A percentile compares a stretch with the other conserved stretches of the same genome.
Conservation (phyloP, 805 yeast species). For the Ogataea populi-albae region DNA sequence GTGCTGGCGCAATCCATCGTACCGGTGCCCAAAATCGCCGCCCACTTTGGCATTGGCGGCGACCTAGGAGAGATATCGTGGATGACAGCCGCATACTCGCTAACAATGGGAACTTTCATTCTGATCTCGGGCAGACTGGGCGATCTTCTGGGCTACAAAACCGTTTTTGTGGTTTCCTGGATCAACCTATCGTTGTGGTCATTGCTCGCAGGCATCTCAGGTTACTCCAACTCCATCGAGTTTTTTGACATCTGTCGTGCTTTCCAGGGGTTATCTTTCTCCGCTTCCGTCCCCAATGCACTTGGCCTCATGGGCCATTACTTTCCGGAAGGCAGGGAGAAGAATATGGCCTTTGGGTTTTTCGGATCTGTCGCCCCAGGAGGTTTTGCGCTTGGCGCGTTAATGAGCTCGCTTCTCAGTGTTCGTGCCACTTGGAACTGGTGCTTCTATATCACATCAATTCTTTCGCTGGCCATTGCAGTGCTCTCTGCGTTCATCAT, state of each 20-base stretch:
- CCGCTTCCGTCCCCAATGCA: slow-evolving; percentile 57
- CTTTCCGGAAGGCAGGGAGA: slow-evolving; percentile 44
- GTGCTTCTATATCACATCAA: slow-evolving; percentile 50
- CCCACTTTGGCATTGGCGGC: slow-evolving; percentile 25
- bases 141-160: slow-evolving; percentile 65
- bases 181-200: slow-evolving; percentile 56
- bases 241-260: slow-evolving; percentile 57
- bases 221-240: slow-evolving; percentile 45
- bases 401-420: slow-evolving; percentile 48
- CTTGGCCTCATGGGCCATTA: slow-evolving; percentile 53
- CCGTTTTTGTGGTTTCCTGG: slow-evolving; percentile 53
- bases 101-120: slow-evolving; percentile 72
- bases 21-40: slow-evolving; percentile 30
- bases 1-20: slow-evolving; percentile 32
- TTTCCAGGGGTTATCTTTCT: slow-evolving; percentile 64
- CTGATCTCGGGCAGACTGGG: slow-evolving; percentile 68
- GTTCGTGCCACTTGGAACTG: slow-evolving; percentile 58
- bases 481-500: slow-evolving; percentile 36
- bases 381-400: slow-evolving; percentile 57
- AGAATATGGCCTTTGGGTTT: slow-evolving; percentile 52
- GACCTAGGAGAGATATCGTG: slow-evolving; percentile 45
- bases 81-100: slow-evolving; percentile 70
- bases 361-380: slow-evolving; percentile 63
- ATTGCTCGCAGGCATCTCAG: slow-evolving; percentile 55
- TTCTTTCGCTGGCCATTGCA: slow-evolving; percentile 35